phyloP scores from a whole-genome alignment of 176 grass and related monocot species.

The Cenchrus americanus region DNA sequence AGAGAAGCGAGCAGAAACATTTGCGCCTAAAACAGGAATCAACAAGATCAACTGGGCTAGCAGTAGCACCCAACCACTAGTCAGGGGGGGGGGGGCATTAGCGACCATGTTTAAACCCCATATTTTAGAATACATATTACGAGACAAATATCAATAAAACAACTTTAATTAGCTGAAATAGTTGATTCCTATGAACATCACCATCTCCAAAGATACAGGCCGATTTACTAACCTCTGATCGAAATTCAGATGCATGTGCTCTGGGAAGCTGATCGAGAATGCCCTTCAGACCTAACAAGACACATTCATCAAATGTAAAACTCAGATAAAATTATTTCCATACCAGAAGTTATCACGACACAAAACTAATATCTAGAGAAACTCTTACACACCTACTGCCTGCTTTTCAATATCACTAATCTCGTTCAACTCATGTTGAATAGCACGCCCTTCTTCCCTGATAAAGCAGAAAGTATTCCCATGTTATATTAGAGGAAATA shows the following conservation, averaged over 20 bases:
- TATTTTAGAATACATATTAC: background rate
- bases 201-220: background rate
- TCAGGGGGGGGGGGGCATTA: too few species aligned
- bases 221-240: conserved; percentile 45
- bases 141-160: background rate
- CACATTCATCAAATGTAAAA: conserved; percentile 8
- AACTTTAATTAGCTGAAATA: background rate
- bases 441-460: conserved; percentile 56
- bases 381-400: conserved; percentile 50
- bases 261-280: conserved; percentile 57
- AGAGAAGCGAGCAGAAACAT: too few species aligned
- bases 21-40: too few species aligned
- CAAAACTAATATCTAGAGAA: background rate
- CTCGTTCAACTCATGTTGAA: conserved; percentile 53
- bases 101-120: background rate
- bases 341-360: background rate
- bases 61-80: too few species aligned
- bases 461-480: background rate
- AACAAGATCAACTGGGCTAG: too few species aligned
- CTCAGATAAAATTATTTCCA: background rate
- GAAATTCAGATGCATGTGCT: conserved; percentile 62
- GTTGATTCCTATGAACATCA: background rate
- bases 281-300: conserved; percentile 48
- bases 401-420: conserved; percentile 59
- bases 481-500: conserved; percentile 20